Percentiles rank a stretch among this genome's conserved stretches.
These are phyloP conservation scores for Rubus idaeus DNA, from an alignment of 306 rosid species.

Conservation along the genomic window DNA sequence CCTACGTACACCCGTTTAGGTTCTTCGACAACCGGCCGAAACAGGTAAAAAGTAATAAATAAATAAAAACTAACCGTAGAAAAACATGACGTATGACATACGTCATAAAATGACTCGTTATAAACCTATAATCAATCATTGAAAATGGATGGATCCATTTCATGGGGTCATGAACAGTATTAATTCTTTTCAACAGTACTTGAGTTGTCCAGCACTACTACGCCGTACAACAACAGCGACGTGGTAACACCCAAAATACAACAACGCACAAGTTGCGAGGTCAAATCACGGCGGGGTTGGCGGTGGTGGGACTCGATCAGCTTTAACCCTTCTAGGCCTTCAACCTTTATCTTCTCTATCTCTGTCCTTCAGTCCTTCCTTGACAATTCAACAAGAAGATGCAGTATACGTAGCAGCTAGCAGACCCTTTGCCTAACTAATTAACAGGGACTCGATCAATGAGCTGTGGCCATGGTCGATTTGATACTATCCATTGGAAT, in stretches of 20 bases:
- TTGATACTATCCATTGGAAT: background rate
- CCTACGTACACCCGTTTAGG: too few species aligned
- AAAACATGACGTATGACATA: too few species aligned
- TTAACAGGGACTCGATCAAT: background rate
- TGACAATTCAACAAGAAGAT: background rate
- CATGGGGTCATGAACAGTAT: background rate
- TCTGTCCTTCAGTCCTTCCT: background rate
- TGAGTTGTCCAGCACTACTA: background rate
- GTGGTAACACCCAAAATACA: background rate
- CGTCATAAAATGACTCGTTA: too few species aligned
- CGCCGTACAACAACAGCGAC: slow-evolving; percentile 2
- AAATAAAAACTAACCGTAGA: too few species aligned
- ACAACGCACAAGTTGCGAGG: background rate
- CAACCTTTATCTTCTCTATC: background rate
- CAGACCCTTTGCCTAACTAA: background rate
- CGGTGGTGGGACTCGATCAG: background rate
- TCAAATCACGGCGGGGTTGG: background rate
- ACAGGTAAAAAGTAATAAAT: too few species aligned
- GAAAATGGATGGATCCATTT: too few species aligned
- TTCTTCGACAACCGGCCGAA: too few species aligned
- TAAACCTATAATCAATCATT: too few species aligned
- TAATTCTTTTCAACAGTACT: background rate
- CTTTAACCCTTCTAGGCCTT: background rate
- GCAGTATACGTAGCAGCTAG: background rate
- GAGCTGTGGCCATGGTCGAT: slow-evolving; percentile 3